Base-by-base conservation (phyloP, 352 stramenopile species). In the Globisporangium uncinulatum region DNA sequence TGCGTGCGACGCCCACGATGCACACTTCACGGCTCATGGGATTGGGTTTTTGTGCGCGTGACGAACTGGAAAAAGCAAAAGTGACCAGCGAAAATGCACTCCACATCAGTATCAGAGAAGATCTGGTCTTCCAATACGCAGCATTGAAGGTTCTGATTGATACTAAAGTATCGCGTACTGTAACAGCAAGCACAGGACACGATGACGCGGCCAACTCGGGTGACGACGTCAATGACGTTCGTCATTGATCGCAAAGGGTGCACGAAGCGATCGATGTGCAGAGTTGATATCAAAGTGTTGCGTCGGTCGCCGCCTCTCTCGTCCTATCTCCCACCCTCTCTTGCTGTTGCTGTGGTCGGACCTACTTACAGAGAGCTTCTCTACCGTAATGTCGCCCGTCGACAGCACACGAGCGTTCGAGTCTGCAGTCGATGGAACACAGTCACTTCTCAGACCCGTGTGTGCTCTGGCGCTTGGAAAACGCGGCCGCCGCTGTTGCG, bases 1-100 rank as follows among this genome's bases (percentile, higher is more conserved):
- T 99, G n/a, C 96, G 80, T 29, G 92, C 92, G n/a, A 90, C 81
- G 59, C 76, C 86, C n/a, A 96, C 85, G 65, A 99, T 97, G 45
- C 98, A 96, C 24, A 91, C 84, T 59, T 95, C 89, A 31, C 69
- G 71, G 43, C 4, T 48, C 43, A 48, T 48, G 37, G 37, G 6
- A 17, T 13, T 15, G 37, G 43, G 8, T 6, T 31, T 6, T 48
- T n/a, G 39, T 13, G 43, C 9, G 11, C 3, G 19, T 4, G 62
- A 45, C 21, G 13, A 34, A 13, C 19, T 32, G 5, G 20, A 34
- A 8, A 51, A 31, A 51, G 48, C 48, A 31, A 54, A 39, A 39
- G 34, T 39, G 34, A 13, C 34, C 34, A 39, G 34, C 34, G 34
- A 39, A 39, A 39, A 39, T 39, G 34, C 34, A 39, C 47, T 53